These are phyloP conservation scores for Mortierella sp. DNA, from an alignment of 371 early-diverging fungal species.

Conservation along the genomic window DNA sequence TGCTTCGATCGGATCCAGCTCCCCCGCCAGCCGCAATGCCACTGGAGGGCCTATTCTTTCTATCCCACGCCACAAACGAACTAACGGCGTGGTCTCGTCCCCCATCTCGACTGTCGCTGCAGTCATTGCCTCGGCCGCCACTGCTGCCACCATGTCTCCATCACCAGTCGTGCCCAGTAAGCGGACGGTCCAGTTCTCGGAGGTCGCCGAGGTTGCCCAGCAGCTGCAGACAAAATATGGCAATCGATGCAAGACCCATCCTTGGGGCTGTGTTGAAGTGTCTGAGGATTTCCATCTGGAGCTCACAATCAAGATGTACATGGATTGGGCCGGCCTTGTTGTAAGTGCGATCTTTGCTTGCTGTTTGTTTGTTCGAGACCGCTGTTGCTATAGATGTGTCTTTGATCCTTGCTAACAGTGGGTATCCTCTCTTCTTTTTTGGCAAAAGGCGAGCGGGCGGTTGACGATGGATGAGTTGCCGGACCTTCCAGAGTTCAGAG, in stretches of 20 bases:
- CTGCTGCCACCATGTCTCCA: background rate
- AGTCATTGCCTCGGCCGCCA: background rate
- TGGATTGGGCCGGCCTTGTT: slow-evolving; percentile 56
- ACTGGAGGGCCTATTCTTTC: slow-evolving; percentile 10
- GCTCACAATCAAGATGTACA: slow-evolving; percentile 57
- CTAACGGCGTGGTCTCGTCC: slow-evolving; percentile 49
- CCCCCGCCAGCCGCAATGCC: slow-evolving; percentile 24
- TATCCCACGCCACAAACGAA: slow-evolving; percentile 22
- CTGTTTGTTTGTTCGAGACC: no score
- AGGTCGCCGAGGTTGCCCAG: slow-evolving; percentile 51
- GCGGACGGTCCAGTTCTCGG: slow-evolving; percentile 50
- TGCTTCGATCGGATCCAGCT: slow-evolving; percentile 32
- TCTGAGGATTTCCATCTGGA: slow-evolving; percentile 43
- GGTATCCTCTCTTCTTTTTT: background rate
- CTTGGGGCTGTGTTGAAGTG: slow-evolving; percentile 52
- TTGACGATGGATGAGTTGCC: slow-evolving; percentile 54
- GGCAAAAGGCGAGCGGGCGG: slow-evolving; percentile 44
- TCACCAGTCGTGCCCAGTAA: slow-evolving; percentile 10
- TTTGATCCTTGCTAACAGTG: no score
- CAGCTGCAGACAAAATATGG: slow-evolving; percentile 44
- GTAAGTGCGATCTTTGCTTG: slow-evolving; percentile 18
- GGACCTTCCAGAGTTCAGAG: slow-evolving; percentile 45
- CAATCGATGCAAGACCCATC: slow-evolving; percentile 29
- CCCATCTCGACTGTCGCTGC: slow-evolving; percentile 27
- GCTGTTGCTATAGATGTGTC: no score